Base-by-base conservation (phyloP, 345 rosid genomes). In the Salix exigua region DNA sequence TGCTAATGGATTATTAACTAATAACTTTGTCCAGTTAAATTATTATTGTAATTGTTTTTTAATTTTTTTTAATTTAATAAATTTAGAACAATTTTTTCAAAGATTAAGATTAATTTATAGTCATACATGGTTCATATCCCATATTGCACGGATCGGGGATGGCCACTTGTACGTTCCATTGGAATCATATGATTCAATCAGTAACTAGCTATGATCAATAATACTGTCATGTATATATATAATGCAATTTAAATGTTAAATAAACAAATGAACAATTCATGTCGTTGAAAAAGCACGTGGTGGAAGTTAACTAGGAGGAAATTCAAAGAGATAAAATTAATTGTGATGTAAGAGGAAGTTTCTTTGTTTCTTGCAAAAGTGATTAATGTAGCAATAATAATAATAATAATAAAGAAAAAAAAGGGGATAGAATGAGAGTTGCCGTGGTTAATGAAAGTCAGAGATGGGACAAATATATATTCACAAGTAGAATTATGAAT, bases 361-460 rank as follows among this genome's bases (percentile, higher is more conserved):
- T 77, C 85, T 77, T 61, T 55, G 44, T 40, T 79, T 61, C 70
- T 74, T 61, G 51, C n/a, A 72, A 63, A 64, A 66, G 61, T 19
- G 46, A 31, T 21, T 0, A 5, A 33, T 50, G 65, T 10, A 12
- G 38, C 42, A 6, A 55, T 23, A 17, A 19, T 17, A 67, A 12
- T 12, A 0, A 26, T 6, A 21, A 16, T 4, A n/a, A 72, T 38
- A 28, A 13, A 70, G 1, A 9, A 10, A 4, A 25, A 2, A 17
- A 25, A 1, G 9, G 12, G 28, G 21, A 7, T 16, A 13, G 53
- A 18, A 80, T n/a, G 75, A 66, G 28, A 61, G 83, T 73, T 77
- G 89, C 77, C 85, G 81, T 81, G 28, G 79, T 74, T 75, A 68
- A 38, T 50, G 85, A 86, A 77, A 82, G 87, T 84, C 87, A 79